phyloP scores from a whole-genome alignment of 179 eudicot genomes.

The Pouteria campechiana region DNA sequence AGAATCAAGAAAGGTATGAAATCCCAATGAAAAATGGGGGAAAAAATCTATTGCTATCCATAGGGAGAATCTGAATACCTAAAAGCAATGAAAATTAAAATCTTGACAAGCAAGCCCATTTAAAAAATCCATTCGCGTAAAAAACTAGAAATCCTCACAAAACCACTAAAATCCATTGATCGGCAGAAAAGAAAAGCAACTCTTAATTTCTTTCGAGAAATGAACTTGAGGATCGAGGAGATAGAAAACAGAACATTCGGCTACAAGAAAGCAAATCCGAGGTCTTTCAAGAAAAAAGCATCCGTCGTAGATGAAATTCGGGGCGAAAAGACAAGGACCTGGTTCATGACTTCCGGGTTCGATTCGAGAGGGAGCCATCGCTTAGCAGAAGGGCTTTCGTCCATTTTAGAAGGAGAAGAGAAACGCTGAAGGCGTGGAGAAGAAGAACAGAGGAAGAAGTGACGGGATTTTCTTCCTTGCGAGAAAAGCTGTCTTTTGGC shows the following conservation, averaged over 20 bases:
- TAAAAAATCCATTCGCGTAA: too few relatives aligned
- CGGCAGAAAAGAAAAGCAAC: neutral
- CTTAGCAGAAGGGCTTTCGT: conserved; percentile 35
- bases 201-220: neutral
- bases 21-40: too few relatives aligned
- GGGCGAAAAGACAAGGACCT: conserved; percentile 28
- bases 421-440: too few relatives aligned
- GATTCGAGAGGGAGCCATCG: conserved; percentile 98
- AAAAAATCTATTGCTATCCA: too few relatives aligned
- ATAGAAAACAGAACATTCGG: neutral
- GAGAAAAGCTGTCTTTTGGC: too few relatives aligned
- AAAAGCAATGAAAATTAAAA: too few relatives aligned
- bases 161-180: neutral
- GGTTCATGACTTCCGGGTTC: conserved; percentile 89
- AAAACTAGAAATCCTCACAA: neutral
- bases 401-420: too few relatives aligned
- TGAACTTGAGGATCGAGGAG: neutral
- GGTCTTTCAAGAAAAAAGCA: neutral
- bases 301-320: neutral
- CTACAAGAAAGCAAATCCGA: neutral
- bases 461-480: too few relatives aligned
- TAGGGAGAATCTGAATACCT: too few relatives aligned
- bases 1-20: too few relatives aligned
- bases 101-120: too few relatives aligned
- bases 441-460: too few relatives aligned